Evolutionary conservation across 805 yeast species (phyloP), one percentile per base, ranked within the genome.

Genomic region (Nakazawaea sp.): DNA sequence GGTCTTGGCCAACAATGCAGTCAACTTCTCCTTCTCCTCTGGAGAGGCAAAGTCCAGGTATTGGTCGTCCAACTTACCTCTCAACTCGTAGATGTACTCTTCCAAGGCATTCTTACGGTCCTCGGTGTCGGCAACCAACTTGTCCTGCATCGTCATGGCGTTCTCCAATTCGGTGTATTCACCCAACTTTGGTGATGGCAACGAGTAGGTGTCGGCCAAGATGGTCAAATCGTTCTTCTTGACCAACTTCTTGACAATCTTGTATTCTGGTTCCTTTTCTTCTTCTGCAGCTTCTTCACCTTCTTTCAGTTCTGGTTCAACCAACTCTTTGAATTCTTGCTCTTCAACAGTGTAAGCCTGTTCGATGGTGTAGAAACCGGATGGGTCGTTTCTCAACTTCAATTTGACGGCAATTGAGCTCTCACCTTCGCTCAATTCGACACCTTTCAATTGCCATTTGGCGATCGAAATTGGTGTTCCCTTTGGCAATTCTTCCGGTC

Each of bases 41-140:
- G 82, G 94, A 49, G 83, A 73, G 41, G 97, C 96, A 59, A 89
- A 92, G 52, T 71, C 79, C 49, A 84, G 74, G 61, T 90, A 90
- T 53, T 79, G 80, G 40, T 88, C 98, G 43, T 89, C 97, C 56
- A 92, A 73, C 72, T 92, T 92, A 61, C 95, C 95, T 70, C 98
- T 84, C 66, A 90, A 78, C 55, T 87, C 95, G 69, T 92, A 92
- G 56, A 92, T 92, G 75, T 92, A 92, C 74, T 92, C 99, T 74
- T 92, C 98, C 45, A 92, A 74, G 48, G 96, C 92, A 64, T 92
- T 92, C 82, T 92, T 92, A 66, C 88, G 87, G 70, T 92, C 97
- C 73, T 92, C 97, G 49, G 97, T 92, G 70, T 92, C 97, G 49
- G 94, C 94, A 48, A 92, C 97, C 53, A 90, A 80, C 72, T 89